Evolutionary conservation across 1,284 basidiomycete genomes (phyloP), one percentile per base, ranked within the genome.

Genomic region (Malassezia dermatis): DNA sequence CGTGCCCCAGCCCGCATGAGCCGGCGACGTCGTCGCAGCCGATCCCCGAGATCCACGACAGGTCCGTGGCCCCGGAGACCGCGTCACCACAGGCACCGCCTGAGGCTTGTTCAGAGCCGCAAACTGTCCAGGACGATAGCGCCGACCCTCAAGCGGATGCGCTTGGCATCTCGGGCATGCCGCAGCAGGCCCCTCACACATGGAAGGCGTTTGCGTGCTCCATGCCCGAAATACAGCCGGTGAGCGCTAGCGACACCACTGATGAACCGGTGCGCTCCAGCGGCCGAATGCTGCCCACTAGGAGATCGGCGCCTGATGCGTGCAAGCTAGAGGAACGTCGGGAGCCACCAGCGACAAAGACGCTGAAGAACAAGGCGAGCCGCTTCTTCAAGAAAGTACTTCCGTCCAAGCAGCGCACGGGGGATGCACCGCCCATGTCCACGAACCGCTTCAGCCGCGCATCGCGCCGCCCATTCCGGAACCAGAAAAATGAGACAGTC

Each of bases 351-450:
- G 27, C 15, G 35, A 28, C 34, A 13, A 35, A 40, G 23, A 41
- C 52, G 12, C 37, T 55, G 30, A 55, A 55, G 28, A 55, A 13
- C 46, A 55, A 48, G 8, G 53, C 53, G 12, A 55, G 53, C 19
- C 46, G 47, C 26, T 55, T 55, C 26, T 55, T 48, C 40, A 48
- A 50, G 21, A 48, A 47, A 6, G 47, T 55, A 11, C 15, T 27
- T 17, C 27, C 37, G 10, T 15, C 28, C 0, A 41, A 40, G 48
- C n/a, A 37, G 32, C 37, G 19, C 10, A 5, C 19, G 7, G 37
- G 19, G 15, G 37, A 39, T 19, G 17, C 19, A 8, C 19, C 17
- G 4, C 19, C 37, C 3, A 2, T 21, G 37, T 15, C 37, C 10
- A 21, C n/a, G 17, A 10, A 21, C n/a, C 37, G 37, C 37, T 19